Evolutionary conservation across 2,329 filamentous ascomycete species (phyloP).

Genomic region (Corinectria fuckeliana): DNA sequence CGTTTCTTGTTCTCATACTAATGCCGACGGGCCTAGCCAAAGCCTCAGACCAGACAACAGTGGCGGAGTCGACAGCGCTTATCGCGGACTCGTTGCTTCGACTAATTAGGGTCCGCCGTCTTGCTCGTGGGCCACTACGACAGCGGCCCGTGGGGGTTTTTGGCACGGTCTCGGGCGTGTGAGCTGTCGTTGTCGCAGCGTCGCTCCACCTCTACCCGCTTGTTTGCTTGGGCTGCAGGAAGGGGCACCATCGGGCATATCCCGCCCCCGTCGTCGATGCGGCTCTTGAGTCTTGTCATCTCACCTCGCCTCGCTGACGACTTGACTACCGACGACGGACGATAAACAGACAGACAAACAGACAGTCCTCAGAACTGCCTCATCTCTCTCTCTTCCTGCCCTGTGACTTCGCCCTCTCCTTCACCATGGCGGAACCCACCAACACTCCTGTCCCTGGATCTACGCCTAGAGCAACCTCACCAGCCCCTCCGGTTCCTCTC

Average conservation of each 20-base stretch:
- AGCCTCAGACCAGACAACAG: not conserved
- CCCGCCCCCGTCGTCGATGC: slow-evolving; percentile 13
- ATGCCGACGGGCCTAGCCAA: not conserved
- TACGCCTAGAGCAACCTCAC: slow-evolving; percentile 53
- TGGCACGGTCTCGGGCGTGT: not conserved
- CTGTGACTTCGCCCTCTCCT: not conserved
- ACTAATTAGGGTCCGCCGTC: slow-evolving; percentile 5
- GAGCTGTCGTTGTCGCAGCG: slow-evolving; percentile 11
- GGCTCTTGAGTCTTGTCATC: slow-evolving; percentile 17
- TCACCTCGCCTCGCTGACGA: slow-evolving; percentile 6
- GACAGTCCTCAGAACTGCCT: not conserved
- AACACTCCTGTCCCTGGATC: slow-evolving; percentile 55
- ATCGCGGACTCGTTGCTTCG: slow-evolving; percentile 10
- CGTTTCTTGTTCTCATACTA: not conserved
- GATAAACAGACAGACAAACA: not conserved
- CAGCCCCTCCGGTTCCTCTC: slow-evolving; percentile 38
- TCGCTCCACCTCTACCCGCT: slow-evolving; percentile 21
- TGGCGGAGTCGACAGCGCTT: slow-evolving; percentile 10
- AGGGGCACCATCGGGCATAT: slow-evolving; percentile 11
- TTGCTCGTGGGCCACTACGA: slow-evolving; percentile 2
- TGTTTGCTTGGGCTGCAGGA: slow-evolving; percentile 2
- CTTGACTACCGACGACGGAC: not conserved
- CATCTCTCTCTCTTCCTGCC: not conserved
- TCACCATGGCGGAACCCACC: slow-evolving; percentile 53
- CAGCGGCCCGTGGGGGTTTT: slow-evolving; percentile 13